These are phyloP conservation scores for Cynara cardunculus DNA, from an alignment of 129 eudicot species.

Conservation along the genomic window DNA sequence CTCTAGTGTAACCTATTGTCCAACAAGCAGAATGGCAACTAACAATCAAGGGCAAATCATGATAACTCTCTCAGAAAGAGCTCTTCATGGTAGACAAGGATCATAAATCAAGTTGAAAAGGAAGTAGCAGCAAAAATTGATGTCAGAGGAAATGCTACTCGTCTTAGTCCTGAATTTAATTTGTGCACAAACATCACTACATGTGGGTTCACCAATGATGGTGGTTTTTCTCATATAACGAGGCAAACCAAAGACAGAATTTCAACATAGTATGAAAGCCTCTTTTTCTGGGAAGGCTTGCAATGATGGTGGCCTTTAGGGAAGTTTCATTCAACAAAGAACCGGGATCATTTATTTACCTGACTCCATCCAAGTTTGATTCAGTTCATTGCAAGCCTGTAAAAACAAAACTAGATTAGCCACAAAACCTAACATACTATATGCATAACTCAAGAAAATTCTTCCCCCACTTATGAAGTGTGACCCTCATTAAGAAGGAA, in stretches of 20 bases:
- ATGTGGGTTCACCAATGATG: neutral
- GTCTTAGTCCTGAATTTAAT: too few species aligned
- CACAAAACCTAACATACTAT: neutral
- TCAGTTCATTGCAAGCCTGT: slow-evolving; percentile 98
- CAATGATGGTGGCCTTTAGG: too few species aligned
- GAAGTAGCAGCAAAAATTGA: neutral
- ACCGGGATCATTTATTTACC: slow-evolving; percentile 41
- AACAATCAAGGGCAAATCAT: neutral
- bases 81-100: neutral
- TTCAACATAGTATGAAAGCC: neutral
- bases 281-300: neutral
- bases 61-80: too few species aligned
- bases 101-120: neutral
- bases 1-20: too few species aligned
- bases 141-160: neutral
- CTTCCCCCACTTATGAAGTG: neutral
- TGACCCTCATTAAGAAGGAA: neutral
- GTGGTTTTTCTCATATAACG: neutral
- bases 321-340: neutral
- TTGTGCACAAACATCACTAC: neutral
- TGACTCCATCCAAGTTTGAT: slow-evolving; percentile 98
- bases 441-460: neutral
- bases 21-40: neutral
- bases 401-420: slow-evolving; percentile 20
- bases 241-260: neutral